phyloP scores from a whole-genome alignment of 2,329 filamentous ascomycete genomes.

The Aspergillus hiratsukae region DNA sequence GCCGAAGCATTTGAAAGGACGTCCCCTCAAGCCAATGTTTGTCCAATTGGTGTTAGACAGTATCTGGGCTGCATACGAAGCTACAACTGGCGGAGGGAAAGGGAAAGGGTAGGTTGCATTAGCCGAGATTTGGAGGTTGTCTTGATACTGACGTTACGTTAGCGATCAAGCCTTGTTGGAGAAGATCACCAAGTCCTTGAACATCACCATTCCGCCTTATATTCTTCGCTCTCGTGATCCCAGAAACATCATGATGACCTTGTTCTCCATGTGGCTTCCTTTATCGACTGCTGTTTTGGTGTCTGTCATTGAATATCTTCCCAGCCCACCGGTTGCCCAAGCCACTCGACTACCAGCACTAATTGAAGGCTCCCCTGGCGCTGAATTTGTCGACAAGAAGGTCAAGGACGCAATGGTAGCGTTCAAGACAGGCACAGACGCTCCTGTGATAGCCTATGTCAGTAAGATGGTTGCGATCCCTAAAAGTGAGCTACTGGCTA shows the following conservation, averaged over 20 bases:
- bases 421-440: conserved; percentile 66
- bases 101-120: conserved; percentile 66
- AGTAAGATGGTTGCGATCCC: conserved; percentile 98
- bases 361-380: conserved; percentile 73
- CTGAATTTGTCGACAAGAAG: conserved; percentile 61
- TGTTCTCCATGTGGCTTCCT: conserved; percentile 88
- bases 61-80: conserved; percentile 93
- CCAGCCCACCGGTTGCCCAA: conserved; percentile 77
- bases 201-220: conserved; percentile 78
- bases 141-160: conserved; percentile 30
- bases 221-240: conserved; percentile 79
- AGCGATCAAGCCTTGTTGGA: conserved; percentile 76
- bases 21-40: conserved; percentile 91
- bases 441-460: conserved; percentile 87
- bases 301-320: conserved; percentile 88
- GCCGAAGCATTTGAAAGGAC: conserved; percentile 86
- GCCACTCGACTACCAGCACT: conserved; percentile 73
- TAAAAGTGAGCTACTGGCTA: conserved; percentile 84
- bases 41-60: conserved; percentile 94
- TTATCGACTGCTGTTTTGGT: conserved; percentile 89
- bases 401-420: conserved; percentile 77
- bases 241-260: conserved; percentile 73
- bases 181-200: conserved; percentile 91
- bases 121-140: background rate
- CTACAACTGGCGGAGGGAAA: conserved; percentile 75